Evolutionary conservation across 495 filamentous ascomycete species (phyloP), one percentile per base, ranked within the genome.

Genomic region (Aspergillus olivimuriae): DNA sequence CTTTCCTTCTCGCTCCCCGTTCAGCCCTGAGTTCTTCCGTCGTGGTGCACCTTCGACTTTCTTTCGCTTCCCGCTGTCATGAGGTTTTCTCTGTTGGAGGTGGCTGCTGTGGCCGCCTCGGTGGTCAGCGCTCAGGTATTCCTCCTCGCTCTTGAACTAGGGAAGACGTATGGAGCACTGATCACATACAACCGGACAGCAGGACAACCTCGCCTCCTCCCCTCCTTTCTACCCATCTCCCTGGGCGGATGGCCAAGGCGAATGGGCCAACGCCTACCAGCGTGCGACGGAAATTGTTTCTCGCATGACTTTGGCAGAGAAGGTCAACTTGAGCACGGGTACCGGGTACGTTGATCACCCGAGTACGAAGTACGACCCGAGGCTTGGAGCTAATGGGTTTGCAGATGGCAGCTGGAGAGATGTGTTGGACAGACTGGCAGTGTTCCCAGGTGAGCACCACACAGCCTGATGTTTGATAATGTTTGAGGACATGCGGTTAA

Each of bases 301-400:
- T 5, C 78, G 87, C 63, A 67, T 95, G 60, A 95, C 89, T 0
- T 65, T 95, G 44, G 65, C 82, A 9, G 89, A 95, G 70, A 95
- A 95, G 72, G 85, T 95, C 58, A 96, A 96, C 55, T 54, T 96
- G 46, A 94, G 89, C 1, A 94, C 87, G 8, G 89, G 89, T 60
- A 73, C 83, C 48, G 89, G 89, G 72, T 87, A 63, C 21, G 59
- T 51, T 23, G 21, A 18, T 17, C 3, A 15, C 7, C 23, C 17
- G 31, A 14, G 2, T 11, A 17, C 11, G 28, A 8, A 12, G 8
- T 20, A 3, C 17, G 5, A 6, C 10, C 33, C 0, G 11, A 18
- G 8, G 7, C 10, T 20, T 14, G 22, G n/a, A 44, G 31, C 46
- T 51, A 15, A 48, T 18, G 1, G 15, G 10, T 12, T 14, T 31